phyloP scores from a whole-genome alignment of 192 early-diverging fungal genomes.

The Backusella sp. region DNA sequence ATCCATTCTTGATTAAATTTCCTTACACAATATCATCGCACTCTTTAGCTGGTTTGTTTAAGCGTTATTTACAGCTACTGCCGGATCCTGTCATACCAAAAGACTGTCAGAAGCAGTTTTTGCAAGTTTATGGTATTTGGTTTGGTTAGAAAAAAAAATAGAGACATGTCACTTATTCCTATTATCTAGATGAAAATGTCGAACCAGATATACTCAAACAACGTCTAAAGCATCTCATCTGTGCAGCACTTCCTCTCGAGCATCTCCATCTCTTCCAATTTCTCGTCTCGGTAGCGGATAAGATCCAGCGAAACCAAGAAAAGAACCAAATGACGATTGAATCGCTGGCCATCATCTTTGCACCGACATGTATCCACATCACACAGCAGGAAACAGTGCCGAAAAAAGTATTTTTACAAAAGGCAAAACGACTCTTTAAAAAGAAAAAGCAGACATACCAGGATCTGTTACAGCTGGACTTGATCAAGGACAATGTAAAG shows the following conservation, averaged over 20 bases:
- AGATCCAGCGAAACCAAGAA: background rate
- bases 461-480: slow-evolving; percentile 10
- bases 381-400: background rate
- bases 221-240: background rate
- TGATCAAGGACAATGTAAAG: background rate
- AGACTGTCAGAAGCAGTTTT: background rate
- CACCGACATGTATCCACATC: background rate
- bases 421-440: background rate
- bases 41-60: background rate
- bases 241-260: background rate
- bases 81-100: slow-evolving; percentile 14
- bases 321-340: slow-evolving; percentile 10
- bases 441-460: background rate
- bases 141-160: background rate
- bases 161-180: background rate
- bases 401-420: background rate
- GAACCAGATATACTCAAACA: background rate
- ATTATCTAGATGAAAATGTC: background rate
- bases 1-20: slow-evolving; percentile 9
- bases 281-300: background rate
- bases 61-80: slow-evolving; percentile 9
- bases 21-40: background rate
- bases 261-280: slow-evolving; percentile 6
- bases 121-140: background rate
- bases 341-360: slow-evolving; percentile 9